A percentile compares a stretch with the other conserved stretches of the same genome.
Conservation (phyloP, 345 rosid species). For the Bruguiera parviflora region DNA sequence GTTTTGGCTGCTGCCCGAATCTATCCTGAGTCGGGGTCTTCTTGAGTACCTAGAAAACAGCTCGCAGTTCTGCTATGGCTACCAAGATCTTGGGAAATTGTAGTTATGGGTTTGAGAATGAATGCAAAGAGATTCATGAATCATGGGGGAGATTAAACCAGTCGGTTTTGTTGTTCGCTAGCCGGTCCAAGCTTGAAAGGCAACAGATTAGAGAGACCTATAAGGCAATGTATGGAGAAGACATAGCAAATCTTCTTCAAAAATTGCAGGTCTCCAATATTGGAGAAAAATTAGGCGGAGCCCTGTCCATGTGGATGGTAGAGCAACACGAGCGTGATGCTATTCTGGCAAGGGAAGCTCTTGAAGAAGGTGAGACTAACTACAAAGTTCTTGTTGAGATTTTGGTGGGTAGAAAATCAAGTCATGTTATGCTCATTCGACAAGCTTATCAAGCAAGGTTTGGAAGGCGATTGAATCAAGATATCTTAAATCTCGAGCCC, state of each 20-base stretch:
- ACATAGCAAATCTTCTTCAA: constrained; percentile 25
- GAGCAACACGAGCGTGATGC: constrained; percentile 59
- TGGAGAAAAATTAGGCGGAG: constrained; percentile 19
- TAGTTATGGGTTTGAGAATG: constrained; percentile 33
- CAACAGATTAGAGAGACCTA: constrained; percentile 37
- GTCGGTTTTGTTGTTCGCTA: constrained; percentile 30
- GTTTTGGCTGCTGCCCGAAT: constrained; percentile 15
- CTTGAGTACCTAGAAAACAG: not conserved
- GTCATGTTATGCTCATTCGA: constrained; percentile 47
- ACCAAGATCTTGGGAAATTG: constrained; percentile 29
- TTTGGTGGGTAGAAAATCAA: constrained; percentile 61
- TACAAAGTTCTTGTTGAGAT: constrained; percentile 50
- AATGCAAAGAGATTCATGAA: constrained; percentile 53
- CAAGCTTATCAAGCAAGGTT: constrained; percentile 49
- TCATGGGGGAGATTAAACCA: constrained; percentile 29
- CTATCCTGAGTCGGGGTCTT: constrained; percentile 1
- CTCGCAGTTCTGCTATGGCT: constrained; percentile 21
- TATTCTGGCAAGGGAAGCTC: constrained; percentile 43
- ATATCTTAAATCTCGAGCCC: constrained; percentile 51
- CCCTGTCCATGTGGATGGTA: constrained; percentile 43
- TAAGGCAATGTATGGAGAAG: constrained; percentile 41
- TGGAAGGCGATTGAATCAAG: constrained; percentile 50
- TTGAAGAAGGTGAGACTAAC: constrained; percentile 30
- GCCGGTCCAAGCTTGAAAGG: constrained; percentile 33
- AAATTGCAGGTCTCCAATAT: not conserved